These are phyloP conservation scores for Trichocladium antarcticum DNA, from an alignment of 495 filamentous ascomycete genomes.

Conservation along the genomic window DNA sequence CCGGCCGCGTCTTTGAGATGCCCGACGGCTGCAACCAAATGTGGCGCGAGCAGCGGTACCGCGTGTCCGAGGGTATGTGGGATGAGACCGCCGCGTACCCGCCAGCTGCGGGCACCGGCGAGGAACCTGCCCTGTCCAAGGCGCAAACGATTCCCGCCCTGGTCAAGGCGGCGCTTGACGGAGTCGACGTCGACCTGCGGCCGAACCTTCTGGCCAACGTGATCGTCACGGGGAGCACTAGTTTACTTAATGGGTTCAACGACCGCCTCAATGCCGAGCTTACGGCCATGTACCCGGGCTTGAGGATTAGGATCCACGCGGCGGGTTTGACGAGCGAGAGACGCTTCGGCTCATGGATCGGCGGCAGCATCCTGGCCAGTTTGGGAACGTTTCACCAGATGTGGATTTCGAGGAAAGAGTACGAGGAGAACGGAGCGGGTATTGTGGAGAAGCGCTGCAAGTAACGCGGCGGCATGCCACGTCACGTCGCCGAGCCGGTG, in stretches of 20 bases:
- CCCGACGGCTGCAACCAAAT: constrained; percentile 88
- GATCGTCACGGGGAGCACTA: constrained; percentile 83
- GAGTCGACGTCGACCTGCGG: constrained; percentile 82
- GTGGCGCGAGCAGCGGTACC: constrained; percentile 77
- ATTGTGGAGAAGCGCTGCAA: constrained; percentile 74
- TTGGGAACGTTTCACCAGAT: constrained; percentile 98
- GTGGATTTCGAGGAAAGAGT: constrained; percentile 88
- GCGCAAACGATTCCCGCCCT: constrained; percentile 69
- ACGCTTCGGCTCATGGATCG: constrained; percentile 87
- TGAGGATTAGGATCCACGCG: constrained; percentile 72
- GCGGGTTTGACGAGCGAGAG: constrained; percentile 77
- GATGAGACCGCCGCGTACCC: constrained; percentile 59
- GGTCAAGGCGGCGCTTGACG: constrained; percentile 62
- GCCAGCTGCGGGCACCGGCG: constrained; percentile 9
- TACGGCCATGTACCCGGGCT: constrained; percentile 61
- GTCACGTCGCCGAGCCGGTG: neutral
- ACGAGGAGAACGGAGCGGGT: constrained; percentile 59
- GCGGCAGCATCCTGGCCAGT: constrained; percentile 89
- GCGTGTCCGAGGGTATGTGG: constrained; percentile 76
- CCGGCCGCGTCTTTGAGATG: constrained; percentile 85
- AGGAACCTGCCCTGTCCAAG: constrained; percentile 38
- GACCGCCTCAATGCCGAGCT: constrained; percentile 81
- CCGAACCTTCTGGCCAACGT: constrained; percentile 72
- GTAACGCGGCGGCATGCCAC: constrained; percentile 25
- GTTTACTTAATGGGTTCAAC: constrained; percentile 75